Conservation (phyloP, 2,329 filamentous ascomycete genomes). For the Aureobasidium mangrovei region DNA sequence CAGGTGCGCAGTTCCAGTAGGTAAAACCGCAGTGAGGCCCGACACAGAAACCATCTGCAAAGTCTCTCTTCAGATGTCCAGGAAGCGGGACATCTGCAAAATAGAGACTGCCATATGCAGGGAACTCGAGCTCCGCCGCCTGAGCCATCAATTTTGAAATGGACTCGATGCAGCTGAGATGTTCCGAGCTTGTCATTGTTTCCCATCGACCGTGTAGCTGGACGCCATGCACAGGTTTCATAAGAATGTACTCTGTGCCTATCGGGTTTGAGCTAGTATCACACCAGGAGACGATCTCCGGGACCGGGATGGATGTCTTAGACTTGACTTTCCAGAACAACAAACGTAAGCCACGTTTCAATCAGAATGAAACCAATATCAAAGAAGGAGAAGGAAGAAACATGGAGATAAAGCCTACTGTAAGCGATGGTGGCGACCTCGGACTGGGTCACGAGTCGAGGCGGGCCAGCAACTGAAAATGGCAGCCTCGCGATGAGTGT, state of each 20-base stretch:
- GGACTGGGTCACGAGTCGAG: constrained; percentile 31
- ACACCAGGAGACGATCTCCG: constrained; percentile 35
- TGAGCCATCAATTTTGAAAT: constrained; percentile 4
- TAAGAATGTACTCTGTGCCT: constrained; percentile 33
- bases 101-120: constrained; percentile 13
- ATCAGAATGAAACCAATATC: constrained; percentile 6
- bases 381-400: neutral
- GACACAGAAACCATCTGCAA: neutral
- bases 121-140: constrained; percentile 2
- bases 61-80: neutral
- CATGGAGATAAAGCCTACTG: constrained; percentile 1
- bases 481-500: constrained; percentile 35
- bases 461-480: constrained; percentile 31
- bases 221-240: constrained; percentile 30
- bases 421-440: constrained; percentile 37
- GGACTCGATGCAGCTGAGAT: neutral
- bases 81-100: neutral
- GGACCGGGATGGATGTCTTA: constrained; percentile 34
- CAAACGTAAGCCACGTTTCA: neutral
- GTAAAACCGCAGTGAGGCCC: constrained; percentile 1
- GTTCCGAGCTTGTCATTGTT: constrained; percentile 9
- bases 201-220: constrained; percentile 24
- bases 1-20: constrained; percentile 10
- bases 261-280: constrained; percentile 25
- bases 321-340: constrained; percentile 25